These are phyloP conservation scores for Pichia sp. DNA, from an alignment of 1,139 yeast species.

Conservation along the genomic window DNA sequence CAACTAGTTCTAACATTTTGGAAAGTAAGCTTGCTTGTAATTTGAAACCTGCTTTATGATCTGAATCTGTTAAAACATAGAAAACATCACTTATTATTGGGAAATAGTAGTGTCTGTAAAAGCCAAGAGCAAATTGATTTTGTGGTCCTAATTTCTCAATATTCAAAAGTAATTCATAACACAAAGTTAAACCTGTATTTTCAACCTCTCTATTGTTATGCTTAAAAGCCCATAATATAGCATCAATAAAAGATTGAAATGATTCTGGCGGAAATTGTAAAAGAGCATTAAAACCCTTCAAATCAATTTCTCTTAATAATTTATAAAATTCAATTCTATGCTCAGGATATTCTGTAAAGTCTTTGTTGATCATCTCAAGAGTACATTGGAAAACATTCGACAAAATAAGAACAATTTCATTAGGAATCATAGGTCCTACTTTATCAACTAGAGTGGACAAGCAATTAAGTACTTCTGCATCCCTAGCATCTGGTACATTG, in stretches of 20 bases:
- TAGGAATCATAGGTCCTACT: constrained; percentile 85
- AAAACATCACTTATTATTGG: constrained; percentile 87
- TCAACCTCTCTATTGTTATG: constrained; percentile 96
- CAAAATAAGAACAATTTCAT: constrained; percentile 78
- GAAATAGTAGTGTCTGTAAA: constrained; percentile 83
- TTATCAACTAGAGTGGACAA: constrained; percentile 83
- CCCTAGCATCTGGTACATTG: constrained; percentile 94
- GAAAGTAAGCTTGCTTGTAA: constrained; percentile 81
- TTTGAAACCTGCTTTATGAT: constrained; percentile 93
- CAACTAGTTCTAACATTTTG: constrained; percentile 76
- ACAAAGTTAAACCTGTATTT: constrained; percentile 76
- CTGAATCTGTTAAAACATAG: constrained; percentile 91
- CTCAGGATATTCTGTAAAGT: constrained; percentile 94
- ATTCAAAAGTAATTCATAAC: constrained; percentile 74
- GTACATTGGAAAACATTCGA: constrained; percentile 94
- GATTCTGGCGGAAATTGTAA: constrained; percentile 87
- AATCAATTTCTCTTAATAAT: constrained; percentile 76
- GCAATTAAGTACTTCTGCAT: constrained; percentile 94
- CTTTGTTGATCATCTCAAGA: constrained; percentile 88
- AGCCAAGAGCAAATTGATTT: constrained; percentile 74
- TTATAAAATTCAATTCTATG: constrained; percentile 95
- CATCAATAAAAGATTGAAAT: constrained; percentile 83
- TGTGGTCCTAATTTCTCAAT: constrained; percentile 66
- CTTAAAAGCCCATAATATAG: constrained; percentile 96
- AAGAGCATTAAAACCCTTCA: constrained; percentile 78